Conservation (phyloP, 768 basidiomycete genomes). For the Mycena belliarum region DNA sequence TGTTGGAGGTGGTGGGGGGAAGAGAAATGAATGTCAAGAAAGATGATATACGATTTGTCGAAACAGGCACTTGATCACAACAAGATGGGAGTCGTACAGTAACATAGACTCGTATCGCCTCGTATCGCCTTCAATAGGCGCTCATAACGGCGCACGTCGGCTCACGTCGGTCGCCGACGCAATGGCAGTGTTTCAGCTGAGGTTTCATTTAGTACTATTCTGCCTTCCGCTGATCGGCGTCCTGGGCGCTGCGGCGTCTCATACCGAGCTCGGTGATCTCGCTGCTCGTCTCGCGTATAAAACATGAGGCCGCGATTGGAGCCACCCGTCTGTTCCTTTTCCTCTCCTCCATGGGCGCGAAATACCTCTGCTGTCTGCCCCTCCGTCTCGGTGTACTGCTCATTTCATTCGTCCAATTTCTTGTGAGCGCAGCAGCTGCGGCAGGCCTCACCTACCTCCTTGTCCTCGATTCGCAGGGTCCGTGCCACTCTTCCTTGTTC, state of each 20-base stretch:
- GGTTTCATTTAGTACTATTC: no score
- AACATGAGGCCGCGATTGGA: constrained; percentile 4
- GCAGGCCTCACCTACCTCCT: constrained; percentile 32
- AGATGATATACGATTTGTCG: background rate
- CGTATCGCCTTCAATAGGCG: no score
- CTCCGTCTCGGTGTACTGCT: constrained; percentile 42
- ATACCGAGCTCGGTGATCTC: background rate
- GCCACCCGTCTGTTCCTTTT: background rate
- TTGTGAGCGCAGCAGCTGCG: constrained; percentile 32
- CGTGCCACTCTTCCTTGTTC: background rate
- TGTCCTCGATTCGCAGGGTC: constrained; percentile 29
- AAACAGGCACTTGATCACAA: no score
- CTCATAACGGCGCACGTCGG: no score
- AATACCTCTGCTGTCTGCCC: constrained; percentile 46
- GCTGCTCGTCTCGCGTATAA: background rate
- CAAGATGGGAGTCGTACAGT: no score
- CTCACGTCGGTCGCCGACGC: no score
- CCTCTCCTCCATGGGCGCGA: constrained; percentile 33
- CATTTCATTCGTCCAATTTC: constrained; percentile 43
- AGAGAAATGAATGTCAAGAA: background rate
- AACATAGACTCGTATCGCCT: no score
- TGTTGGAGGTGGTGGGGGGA: constrained; percentile 22
- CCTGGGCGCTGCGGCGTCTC: no score
- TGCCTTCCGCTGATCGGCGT: no score
- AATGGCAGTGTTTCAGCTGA: no score